Evolutionary conservation across 371 early-diverging fungal species (phyloP), one percentile per base, ranked within the genome.

Genomic region (Lichtheimia corymbifera): DNA sequence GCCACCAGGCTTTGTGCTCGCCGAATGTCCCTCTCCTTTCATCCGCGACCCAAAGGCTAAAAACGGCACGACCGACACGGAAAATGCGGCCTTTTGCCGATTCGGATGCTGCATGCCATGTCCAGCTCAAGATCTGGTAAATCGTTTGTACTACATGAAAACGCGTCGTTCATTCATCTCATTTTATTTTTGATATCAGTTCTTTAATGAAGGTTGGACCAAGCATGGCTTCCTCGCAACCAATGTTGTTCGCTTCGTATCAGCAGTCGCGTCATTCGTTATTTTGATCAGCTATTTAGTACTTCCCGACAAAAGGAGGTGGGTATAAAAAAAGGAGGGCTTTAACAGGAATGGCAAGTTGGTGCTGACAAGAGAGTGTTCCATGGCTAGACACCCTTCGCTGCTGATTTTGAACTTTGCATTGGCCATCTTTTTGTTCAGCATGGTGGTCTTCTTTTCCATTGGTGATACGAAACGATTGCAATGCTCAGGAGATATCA

Each of bases 381-480:
- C 5, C 27, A 27, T 27, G 30, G 17, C 0, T 28, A 68, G 81
- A 45, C 89, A 89, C 59, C 88, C 89, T 17, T 84, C 85, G 11
- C 74, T 85, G n/a, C 72, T 89, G 57, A 86, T 89, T 50, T 64
- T 87, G 44, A 82, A 83, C 67, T 82, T 87, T 53, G 67, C 82
- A 11, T 67, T 84, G 45, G 76, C 82, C 44, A 63, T 85, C 42
- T 82, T 83, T 67, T 56, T 86, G 43, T 86, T 82, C 68, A 79
- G 77, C 22, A 76, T 71, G 53, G 79, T 76, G 24, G 76, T 82
- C 18, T 72, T 84, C 43, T 87, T 87, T 59, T 73, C 83, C 6
- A 47, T 85, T 15, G 75, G 81, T n/a, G 70, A 86, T 53, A 83
- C 83, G 25, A 64, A 65, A 47, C 64, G 74, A 12, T 71, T 87